Evolutionary conservation across 2,329 filamentous ascomycete genomes (phyloP), one percentile per base, ranked within the genome.

Genomic region (Pezicula neosporulosa): DNA sequence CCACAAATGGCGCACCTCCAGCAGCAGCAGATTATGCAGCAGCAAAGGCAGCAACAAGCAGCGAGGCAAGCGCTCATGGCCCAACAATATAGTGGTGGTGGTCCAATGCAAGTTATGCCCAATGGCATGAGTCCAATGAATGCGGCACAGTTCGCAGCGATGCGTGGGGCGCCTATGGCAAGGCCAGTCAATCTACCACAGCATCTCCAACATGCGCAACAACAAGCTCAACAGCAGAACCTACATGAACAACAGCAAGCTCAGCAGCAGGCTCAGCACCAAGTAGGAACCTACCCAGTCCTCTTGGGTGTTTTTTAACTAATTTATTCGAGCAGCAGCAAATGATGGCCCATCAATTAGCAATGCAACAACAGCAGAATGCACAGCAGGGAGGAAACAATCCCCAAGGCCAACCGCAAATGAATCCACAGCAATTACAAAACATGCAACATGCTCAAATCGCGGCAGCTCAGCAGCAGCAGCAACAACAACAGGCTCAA

Each of bases 11-110:
- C 63, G 36, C 66, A 72, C 60, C 70, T 72, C 59, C 76, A 82
- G 58, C 80, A 84, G 56, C 80, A 83, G 55, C 76, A 82, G 50
- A 67, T 72, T 42, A 63, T 82, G 38, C 80, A 84, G 42, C 78
- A 82, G 55, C 78, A 81, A 37, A 52, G 58, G 36, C 60, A 60
- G 44, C 60, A 63, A 33, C 59, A 63, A 50, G 62, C 77, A 51
- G 69, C 70, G 19, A 70, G 77, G 47, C 79, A 84, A 55, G 72
- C 72, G 6, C 67, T 82, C 53, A 73, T 83, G 69, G 72, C 73
- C 15, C 78, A 82, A 57, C 80, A 83, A 56, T 73, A 70, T 50
- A 74, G 68, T 44, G 76, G 77, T 44, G 74, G 68, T 44, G 76
- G 77, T 44, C 79, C 85, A 70, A 71, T 72, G 16, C 75, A 73